These are phyloP conservation scores for Triticum dicoccoides DNA, from an alignment of 176 grass and related monocot species.

Conservation along the genomic window DNA sequence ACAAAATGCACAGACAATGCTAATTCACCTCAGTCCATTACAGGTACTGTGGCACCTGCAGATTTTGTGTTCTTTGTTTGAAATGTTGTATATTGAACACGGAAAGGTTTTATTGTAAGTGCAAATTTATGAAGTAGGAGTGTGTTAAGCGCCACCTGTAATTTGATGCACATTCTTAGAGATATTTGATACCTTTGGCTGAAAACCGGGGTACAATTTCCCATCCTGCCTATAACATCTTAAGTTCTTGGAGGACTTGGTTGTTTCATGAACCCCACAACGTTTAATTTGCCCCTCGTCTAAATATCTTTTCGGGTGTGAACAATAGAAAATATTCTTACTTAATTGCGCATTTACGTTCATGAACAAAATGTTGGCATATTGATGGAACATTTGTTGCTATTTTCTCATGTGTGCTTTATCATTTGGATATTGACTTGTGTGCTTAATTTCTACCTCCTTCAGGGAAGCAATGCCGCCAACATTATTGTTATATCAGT, in stretches of 20 bases:
- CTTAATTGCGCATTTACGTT: neutral
- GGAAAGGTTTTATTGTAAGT: neutral
- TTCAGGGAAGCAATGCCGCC: neutral
- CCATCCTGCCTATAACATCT: neutral
- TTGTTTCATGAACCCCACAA: neutral
- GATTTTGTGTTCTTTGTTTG: neutral
- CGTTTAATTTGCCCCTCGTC: neutral
- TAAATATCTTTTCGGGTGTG: neutral
- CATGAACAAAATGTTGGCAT: neutral
- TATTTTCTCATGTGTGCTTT: neutral
- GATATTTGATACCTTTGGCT: neutral
- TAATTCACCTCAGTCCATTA: constrained; percentile 47
- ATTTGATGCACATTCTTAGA: neutral
- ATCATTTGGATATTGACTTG: neutral
- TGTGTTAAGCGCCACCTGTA: neutral
- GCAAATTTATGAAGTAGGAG: neutral
- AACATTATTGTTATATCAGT: neutral
- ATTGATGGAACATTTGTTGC: neutral
- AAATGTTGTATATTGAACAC: neutral
- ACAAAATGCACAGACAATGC: constrained; percentile 31
- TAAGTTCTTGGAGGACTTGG: neutral
- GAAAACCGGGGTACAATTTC: neutral
- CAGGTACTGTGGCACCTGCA: constrained; percentile 39
- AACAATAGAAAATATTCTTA: neutral
- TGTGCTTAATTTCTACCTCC: neutral